Conservation (phyloP, 176 grass and related monocot species). For the Lolium multiflorum region DNA sequence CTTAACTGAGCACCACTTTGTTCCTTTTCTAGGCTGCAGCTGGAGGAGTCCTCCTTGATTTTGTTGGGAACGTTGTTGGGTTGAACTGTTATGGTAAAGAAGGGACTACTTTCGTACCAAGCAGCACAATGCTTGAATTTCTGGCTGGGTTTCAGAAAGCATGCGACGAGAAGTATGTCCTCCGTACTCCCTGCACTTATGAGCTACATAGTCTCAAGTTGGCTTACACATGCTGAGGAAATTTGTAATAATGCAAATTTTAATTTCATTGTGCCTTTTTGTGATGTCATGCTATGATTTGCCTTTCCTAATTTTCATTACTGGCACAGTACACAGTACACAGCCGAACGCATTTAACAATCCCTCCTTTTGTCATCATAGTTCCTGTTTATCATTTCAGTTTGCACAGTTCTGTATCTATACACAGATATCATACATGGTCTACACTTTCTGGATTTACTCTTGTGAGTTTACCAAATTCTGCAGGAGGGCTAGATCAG, state of each 20-base stretch:
- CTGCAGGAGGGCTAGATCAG: background rate
- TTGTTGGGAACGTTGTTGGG: background rate
- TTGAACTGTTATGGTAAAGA: background rate
- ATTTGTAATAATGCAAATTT: background rate
- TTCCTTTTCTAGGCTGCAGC: background rate
- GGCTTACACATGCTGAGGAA: background rate
- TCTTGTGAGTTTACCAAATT: background rate
- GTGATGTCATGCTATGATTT: background rate
- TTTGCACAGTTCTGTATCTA: background rate
- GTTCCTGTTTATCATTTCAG: conserved; percentile 1
- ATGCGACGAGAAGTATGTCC: background rate
- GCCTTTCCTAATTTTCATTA: background rate
- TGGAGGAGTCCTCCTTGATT: background rate
- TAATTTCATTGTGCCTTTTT: background rate
- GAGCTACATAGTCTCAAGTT: background rate
- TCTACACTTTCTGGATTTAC: background rate
- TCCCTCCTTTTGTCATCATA: background rate
- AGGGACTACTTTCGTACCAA: background rate
- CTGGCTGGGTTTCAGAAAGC: background rate
- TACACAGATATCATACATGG: background rate
- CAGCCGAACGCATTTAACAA: background rate
- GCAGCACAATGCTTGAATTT: background rate
- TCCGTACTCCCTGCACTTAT: background rate
- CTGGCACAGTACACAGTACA: background rate
- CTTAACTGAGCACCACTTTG: background rate